Conservation (phyloP, 1,284 basidiomycete genomes). For the Pisolithus thermaeus region DNA sequence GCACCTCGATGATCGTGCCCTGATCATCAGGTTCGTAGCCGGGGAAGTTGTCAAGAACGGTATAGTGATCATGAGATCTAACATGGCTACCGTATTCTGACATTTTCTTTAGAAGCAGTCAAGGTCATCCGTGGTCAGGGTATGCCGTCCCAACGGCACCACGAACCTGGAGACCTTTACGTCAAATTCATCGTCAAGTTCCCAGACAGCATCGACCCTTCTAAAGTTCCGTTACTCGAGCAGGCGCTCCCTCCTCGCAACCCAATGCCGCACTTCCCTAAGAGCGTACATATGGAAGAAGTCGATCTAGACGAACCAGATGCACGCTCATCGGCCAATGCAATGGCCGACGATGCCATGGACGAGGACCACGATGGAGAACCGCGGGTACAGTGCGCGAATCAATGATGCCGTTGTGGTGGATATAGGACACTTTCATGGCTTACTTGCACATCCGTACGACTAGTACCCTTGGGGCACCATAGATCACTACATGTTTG, state of each 20-base stretch:
- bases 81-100: conserved; percentile 7
- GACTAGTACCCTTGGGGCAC: conserved; percentile 17
- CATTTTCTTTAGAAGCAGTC: conserved; percentile 56
- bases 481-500: conserved; percentile 22
- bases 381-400: conserved; percentile 79
- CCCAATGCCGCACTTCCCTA: conserved; percentile 65
- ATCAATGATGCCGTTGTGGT: conserved; percentile 49
- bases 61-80: conserved; percentile 28
- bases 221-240: conserved; percentile 75
- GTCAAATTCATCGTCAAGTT: conserved; percentile 87
- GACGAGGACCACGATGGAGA: conserved; percentile 78
- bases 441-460: conserved; percentile 10
- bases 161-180: conserved; percentile 93
- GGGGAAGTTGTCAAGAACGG: conserved; percentile 96
- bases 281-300: conserved; percentile 76
- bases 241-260: conserved; percentile 80
- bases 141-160: conserved; percentile 98
- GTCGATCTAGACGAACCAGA: conserved; percentile 82
- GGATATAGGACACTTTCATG: conserved; percentile 11
- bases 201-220: conserved; percentile 77
- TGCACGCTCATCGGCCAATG: conserved; percentile 61
- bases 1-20: conserved; percentile 90
- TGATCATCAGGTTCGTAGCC: conserved; percentile 81
- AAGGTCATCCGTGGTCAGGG: conserved; percentile 94
- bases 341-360: conserved; percentile 63